Conservation (phyloP, 345 rosid genomes). For the Aquilaria malaccensis region DNA sequence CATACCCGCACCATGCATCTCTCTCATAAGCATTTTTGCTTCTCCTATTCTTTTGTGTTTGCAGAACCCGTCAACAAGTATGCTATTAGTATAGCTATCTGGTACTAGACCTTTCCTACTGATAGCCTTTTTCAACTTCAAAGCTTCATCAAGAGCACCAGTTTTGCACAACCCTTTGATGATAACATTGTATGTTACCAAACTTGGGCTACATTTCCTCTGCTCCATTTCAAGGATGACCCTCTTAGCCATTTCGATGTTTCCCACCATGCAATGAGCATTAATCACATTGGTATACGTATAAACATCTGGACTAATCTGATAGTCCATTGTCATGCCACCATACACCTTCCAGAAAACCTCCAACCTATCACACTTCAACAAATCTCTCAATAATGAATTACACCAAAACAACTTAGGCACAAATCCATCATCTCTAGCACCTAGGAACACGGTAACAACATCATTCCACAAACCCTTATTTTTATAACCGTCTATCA, state of each 20-base stretch:
- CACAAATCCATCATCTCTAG: slow-evolving; percentile 24
- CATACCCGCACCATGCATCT: slow-evolving; percentile 46
- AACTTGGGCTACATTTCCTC: slow-evolving; percentile 35
- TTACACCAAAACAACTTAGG: slow-evolving; percentile 46
- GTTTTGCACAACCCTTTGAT: slow-evolving; percentile 46
- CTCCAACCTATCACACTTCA: slow-evolving; percentile 38
- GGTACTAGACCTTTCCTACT: slow-evolving; percentile 41
- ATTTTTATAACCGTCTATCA: slow-evolving; percentile 52
- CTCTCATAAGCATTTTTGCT: slow-evolving; percentile 43
- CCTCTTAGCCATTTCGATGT: slow-evolving; percentile 32
- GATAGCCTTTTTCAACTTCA: slow-evolving; percentile 42
- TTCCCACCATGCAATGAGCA: slow-evolving; percentile 54
- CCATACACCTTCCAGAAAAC: slow-evolving; percentile 60
- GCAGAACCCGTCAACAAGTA: slow-evolving; percentile 51
- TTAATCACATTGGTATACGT: slow-evolving; percentile 43
- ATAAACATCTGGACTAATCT: slow-evolving; percentile 41
- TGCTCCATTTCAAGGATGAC: slow-evolving; percentile 44
- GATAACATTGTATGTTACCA: slow-evolving; percentile 45
- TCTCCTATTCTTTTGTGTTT: slow-evolving; percentile 45
- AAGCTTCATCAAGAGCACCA: slow-evolving; percentile 51
- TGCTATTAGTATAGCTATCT: slow-evolving; percentile 29
- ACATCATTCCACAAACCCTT: slow-evolving; percentile 44
- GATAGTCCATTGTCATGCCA: slow-evolving; percentile 37
- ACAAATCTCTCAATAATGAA: slow-evolving; percentile 46
- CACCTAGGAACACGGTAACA: slow-evolving; percentile 31